These are phyloP conservation scores for Gyromitra esculenta DNA, from an alignment of 2,329 filamentous ascomycete genomes.

Conservation along the genomic window DNA sequence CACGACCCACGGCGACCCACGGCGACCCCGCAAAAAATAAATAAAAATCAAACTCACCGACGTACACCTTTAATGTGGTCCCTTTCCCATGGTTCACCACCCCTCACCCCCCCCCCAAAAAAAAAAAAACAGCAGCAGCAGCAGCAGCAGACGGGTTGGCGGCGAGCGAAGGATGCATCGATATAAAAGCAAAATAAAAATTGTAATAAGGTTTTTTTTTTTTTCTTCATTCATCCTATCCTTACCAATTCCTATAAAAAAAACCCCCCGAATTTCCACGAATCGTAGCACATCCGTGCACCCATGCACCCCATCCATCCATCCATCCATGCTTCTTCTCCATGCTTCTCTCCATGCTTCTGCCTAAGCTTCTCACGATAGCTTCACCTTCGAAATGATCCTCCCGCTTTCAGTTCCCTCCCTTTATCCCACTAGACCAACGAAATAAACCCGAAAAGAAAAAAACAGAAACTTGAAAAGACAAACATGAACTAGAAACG, in stretches of 20 bases:
- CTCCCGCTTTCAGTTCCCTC: slow-evolving; percentile 35
- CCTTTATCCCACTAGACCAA: slow-evolving; percentile 48
- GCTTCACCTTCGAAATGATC: not conserved
- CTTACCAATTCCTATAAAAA: slow-evolving; percentile 22
- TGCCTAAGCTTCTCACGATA: too few species aligned
- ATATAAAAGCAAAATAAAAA: not conserved
- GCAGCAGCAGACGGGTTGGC: not conserved
- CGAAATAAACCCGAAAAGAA: slow-evolving; percentile 20
- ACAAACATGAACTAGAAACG: not conserved
- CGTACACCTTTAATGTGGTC: not conserved
- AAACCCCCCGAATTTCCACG: not conserved
- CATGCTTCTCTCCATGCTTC: not conserved
- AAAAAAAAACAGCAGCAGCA: too few species aligned
- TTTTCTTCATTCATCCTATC: slow-evolving; percentile 37
- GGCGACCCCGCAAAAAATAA: not conserved
- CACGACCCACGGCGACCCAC: not conserved
- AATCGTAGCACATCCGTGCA: slow-evolving; percentile 8
- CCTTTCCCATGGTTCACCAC: not conserved
- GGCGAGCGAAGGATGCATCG: not conserved
- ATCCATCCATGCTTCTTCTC: not conserved
- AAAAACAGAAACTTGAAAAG: not conserved
- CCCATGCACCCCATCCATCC: slow-evolving; percentile 3
- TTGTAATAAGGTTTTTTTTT: slow-evolving; percentile 36
- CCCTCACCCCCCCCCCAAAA: too few species aligned
- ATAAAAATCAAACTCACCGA: not conserved